Evolutionary conservation across 2,329 filamentous ascomycete species (phyloP).

Genomic region (Shiraia bambusicola): DNA sequence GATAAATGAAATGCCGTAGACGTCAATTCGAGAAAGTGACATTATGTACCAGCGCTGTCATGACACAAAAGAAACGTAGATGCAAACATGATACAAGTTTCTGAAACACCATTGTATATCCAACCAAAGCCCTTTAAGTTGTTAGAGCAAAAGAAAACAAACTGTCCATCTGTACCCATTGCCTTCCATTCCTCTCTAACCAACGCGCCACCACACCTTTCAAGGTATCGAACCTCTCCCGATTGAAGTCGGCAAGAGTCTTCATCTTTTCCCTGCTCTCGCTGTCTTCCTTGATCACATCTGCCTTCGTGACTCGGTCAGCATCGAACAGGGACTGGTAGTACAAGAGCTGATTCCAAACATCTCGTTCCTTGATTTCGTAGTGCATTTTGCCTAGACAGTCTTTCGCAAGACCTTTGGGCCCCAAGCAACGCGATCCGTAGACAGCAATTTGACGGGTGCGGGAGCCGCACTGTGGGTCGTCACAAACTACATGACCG

Average conservation of each 20-base stretch:
- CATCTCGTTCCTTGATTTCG: conserved; percentile 81
- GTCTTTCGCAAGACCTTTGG: conserved; percentile 78
- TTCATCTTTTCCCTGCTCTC: conserved; percentile 56
- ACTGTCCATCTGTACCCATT: conserved; percentile 92
- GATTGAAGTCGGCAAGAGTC: conserved; percentile 80
- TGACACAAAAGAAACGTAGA: background rate
- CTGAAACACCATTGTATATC: background rate
- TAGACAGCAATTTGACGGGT: conserved; percentile 94
- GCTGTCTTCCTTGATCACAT: conserved; percentile 56
- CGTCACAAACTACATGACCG: conserved; percentile 87
- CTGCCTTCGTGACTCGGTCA: conserved; percentile 68
- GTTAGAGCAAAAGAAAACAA: conserved; percentile 67
- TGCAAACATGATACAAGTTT: background rate
- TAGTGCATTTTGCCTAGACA: conserved; percentile 88
- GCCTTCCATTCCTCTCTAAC: conserved; percentile 83
- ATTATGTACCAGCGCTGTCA: conserved; percentile 2
- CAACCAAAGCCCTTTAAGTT: conserved; percentile 3
- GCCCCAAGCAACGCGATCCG: conserved; percentile 84
- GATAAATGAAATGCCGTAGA: conserved; percentile 3
- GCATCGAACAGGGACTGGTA: conserved; percentile 84
- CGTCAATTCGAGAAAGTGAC: conserved; percentile 3
- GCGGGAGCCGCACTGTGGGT: conserved; percentile 79
- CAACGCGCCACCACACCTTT: conserved; percentile 79
- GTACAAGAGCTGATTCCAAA: conserved; percentile 95
- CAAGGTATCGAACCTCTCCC: conserved; percentile 72